phyloP scores from a whole-genome alignment of 768 basidiomycete genomes.

The Suillus americanus region DNA sequence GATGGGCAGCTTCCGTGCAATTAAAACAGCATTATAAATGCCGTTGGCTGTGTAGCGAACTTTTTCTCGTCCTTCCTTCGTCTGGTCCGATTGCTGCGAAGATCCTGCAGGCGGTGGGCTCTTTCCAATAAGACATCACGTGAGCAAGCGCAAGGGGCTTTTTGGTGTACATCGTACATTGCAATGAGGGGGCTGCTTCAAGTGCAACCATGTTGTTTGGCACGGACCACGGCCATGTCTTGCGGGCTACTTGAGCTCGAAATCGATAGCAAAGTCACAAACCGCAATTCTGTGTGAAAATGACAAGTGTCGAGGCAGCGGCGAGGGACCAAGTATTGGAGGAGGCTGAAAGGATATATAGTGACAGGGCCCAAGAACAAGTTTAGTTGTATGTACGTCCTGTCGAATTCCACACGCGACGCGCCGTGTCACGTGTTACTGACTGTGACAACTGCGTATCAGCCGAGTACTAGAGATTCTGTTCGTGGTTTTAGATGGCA shows the following conservation, averaged over 20 bases:
- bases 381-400: not conserved
- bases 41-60: not conserved
- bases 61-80: not conserved
- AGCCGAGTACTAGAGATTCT: no score
- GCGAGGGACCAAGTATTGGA: not conserved
- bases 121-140: not conserved
- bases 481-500: no score
- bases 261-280: not conserved
- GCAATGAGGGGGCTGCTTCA: not conserved
- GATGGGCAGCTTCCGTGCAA: not conserved
- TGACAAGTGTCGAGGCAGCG: not conserved
- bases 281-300: not conserved
- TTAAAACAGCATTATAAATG: not conserved
- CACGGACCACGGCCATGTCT: not conserved
- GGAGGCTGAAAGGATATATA: not conserved
- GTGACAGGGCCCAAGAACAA: no score
- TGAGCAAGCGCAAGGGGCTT: not conserved
- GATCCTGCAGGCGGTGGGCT: not conserved
- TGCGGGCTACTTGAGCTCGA: not conserved
- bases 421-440: not conserved
- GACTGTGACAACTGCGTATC: not conserved
- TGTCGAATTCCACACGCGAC: not conserved
- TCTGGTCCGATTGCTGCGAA: not conserved
- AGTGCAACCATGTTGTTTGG: not conserved
- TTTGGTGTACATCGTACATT: not conserved